A percentile compares a stretch with the other conserved stretches of the same genome.
phyloP scores from a whole-genome alignment of 805 yeast species.

The Kockiozyma suomiensis region DNA sequence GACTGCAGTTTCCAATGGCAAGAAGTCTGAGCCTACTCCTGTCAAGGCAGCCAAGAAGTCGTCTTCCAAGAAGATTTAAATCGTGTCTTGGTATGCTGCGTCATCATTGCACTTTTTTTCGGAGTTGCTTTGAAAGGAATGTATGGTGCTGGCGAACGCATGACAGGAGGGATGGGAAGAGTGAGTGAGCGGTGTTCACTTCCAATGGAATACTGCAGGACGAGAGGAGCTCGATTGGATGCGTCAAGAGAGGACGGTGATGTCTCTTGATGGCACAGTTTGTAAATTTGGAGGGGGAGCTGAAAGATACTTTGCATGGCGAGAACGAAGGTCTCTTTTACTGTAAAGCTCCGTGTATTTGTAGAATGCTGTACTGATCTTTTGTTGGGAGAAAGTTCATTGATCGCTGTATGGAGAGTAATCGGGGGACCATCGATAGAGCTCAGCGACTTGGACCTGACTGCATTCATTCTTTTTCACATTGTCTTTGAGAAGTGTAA shows the following conservation, averaged over 20 bases:
- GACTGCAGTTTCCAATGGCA: slow-evolving; percentile 10
- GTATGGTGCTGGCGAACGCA: too few relatives aligned
- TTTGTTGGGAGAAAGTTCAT: neutral
- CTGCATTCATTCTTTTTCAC: neutral
- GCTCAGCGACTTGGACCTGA: neutral
- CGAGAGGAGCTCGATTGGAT: neutral
- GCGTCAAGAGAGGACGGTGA: neutral
- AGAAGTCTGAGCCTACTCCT: slow-evolving; percentile 9
- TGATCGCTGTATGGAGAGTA: neutral
- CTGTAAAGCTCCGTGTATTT: neutral
- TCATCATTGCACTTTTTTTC: neutral
- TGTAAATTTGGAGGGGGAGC: slow-evolving; percentile 1
- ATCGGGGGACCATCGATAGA: neutral
- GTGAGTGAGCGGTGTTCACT: neutral
- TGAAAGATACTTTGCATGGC: neutral
- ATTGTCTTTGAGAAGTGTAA: neutral
- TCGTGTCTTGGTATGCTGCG: neutral
- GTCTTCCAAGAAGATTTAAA: slow-evolving; percentile 28
- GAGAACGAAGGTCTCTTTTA: neutral
- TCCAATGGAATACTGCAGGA: too few relatives aligned
- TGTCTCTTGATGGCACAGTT: neutral
- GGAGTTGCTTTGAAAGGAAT: too few relatives aligned
- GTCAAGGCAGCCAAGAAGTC: slow-evolving; percentile 27
- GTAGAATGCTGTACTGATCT: slow-evolving; percentile 6
- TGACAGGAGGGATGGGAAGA: neutral